A percentile compares a stretch with the other conserved stretches of the same genome.
Evolutionary conservation across 345 rosid species (phyloP).

Genomic region (Stellera chamaejasme): DNA sequence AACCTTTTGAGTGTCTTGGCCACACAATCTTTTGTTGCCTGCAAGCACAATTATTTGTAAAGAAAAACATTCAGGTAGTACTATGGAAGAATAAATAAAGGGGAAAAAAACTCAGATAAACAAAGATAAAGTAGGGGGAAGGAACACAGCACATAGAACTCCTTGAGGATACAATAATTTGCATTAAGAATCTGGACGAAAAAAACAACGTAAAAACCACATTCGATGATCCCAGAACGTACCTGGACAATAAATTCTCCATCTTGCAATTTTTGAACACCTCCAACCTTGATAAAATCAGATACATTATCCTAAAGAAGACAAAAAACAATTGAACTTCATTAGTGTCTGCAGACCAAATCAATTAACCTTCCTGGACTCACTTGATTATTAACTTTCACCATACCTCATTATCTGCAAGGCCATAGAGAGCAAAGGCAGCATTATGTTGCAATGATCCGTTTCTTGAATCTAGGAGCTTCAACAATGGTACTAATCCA

Average conservation of each 20-base stretch:
- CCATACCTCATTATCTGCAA: slow-evolving; percentile 95
- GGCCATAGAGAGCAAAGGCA: slow-evolving; percentile 98
- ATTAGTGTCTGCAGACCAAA: slow-evolving; percentile 11
- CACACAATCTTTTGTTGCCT: slow-evolving; percentile 99
- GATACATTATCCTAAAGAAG: slow-evolving; percentile 79
- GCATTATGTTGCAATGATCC: slow-evolving; percentile 99
- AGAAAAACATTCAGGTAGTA: not conserved
- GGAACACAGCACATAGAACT: too few relatives aligned
- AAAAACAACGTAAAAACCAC: not conserved
- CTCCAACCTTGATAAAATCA: slow-evolving; percentile 95
- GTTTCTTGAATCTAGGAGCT: slow-evolving; percentile 94
- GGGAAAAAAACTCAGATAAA: not conserved
- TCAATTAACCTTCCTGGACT: slow-evolving; percentile 12
- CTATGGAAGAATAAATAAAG: slow-evolving; percentile 12
- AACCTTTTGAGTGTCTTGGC: slow-evolving; percentile 92
- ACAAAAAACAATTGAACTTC: slow-evolving; percentile 19
- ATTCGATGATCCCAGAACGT: slow-evolving; percentile 20
- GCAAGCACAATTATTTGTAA: slow-evolving; percentile 14
- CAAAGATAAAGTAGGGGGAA: too few relatives aligned
- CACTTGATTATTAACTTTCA: slow-evolving; percentile 8
- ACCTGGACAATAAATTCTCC: slow-evolving; percentile 97
- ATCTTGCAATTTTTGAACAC: slow-evolving; percentile 91
- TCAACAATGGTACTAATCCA: slow-evolving; percentile 78
- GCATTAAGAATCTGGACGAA: slow-evolving; percentile 1
- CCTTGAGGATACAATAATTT: not conserved